Evolutionary conservation across 345 rosid genomes (phyloP), one percentile per base, ranked within the genome.

Genomic region (Eucalyptus pauciflora): DNA sequence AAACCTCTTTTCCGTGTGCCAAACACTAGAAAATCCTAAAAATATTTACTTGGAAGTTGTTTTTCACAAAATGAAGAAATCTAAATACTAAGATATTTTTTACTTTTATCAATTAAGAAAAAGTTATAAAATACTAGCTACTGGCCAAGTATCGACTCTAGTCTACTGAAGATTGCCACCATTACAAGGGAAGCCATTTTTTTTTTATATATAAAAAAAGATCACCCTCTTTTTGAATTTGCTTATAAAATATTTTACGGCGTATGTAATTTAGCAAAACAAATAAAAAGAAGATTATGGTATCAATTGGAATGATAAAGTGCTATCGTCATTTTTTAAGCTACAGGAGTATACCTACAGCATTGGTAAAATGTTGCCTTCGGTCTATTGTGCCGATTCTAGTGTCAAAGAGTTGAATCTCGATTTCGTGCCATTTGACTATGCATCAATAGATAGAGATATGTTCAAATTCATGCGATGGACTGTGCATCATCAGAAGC

Each of bases 1-100:
- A 54, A 54, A 54, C 60, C 5, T 20, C 5, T 54, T 54, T 54
- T 54, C 1, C 10, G 0, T 20, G 58, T 54, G 58, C 58, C 25
- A 8, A 1, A 8, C 25, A 54, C 60, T 22, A 54, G 0, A 54
- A 54, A 20, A 20, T 18, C 24, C 1, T 17, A 54, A 18, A 20
- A 54, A 18, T 20, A 20, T 54, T 20, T 54, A 54, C 58, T 54
- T 54, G 5, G 58, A 54, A 54, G 10, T 54, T 54, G 4, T 54
- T 54, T 54, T 54, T 6, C 1, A 0, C 0, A 0, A 54, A 54
- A 54, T 7, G 58, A 52, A 52, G 4, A 0, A 52, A 52, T 6
- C 1, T 52, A 52, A 18, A 7, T 20, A 20, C 25, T 52, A 52
- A 52, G 0, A 17, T 52, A 17, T n/a, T 52, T 52, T 52, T 52